Percentiles rank a stretch among this genome's conserved stretches.
Conservation (phyloP, 202 grass and related monocot genomes). For the Panicum hallii region DNA sequence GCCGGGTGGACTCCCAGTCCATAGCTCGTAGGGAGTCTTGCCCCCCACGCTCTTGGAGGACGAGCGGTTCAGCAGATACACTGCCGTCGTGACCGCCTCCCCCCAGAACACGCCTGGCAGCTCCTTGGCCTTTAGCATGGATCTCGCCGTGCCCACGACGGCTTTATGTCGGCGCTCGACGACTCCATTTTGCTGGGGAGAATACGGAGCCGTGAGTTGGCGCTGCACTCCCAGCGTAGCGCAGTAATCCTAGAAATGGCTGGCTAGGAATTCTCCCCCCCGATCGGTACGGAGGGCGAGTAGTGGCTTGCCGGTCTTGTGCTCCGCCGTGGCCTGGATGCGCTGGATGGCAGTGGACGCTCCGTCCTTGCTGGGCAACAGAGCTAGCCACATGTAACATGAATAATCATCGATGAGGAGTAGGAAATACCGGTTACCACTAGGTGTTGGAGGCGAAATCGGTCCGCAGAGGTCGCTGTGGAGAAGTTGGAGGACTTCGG, state of each 20-base stretch:
- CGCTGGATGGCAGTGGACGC: neutral
- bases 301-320: neutral
- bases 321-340: neutral
- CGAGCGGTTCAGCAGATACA: too few relatives aligned
- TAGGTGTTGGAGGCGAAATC: too few relatives aligned
- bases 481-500: neutral
- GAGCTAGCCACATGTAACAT: neutral
- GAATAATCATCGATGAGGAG: neutral
- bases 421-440: neutral
- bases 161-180: neutral
- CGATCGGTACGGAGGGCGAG: neutral
- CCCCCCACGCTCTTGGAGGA: too few relatives aligned
- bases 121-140: too few relatives aligned
- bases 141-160: accelerated
- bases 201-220: neutral
- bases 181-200: accelerated
- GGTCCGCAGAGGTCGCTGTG: neutral
- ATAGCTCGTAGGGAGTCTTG: too few relatives aligned
- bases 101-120: too few relatives aligned
- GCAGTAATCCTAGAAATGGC: neutral
- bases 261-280: neutral
- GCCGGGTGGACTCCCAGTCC: too few relatives aligned
- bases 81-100: too few relatives aligned
- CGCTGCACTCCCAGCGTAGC: neutral
- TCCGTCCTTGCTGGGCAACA: neutral